Evolutionary conservation across 257 asterid species (phyloP).

Genomic region (Fraxinus pennsylvanica): DNA sequence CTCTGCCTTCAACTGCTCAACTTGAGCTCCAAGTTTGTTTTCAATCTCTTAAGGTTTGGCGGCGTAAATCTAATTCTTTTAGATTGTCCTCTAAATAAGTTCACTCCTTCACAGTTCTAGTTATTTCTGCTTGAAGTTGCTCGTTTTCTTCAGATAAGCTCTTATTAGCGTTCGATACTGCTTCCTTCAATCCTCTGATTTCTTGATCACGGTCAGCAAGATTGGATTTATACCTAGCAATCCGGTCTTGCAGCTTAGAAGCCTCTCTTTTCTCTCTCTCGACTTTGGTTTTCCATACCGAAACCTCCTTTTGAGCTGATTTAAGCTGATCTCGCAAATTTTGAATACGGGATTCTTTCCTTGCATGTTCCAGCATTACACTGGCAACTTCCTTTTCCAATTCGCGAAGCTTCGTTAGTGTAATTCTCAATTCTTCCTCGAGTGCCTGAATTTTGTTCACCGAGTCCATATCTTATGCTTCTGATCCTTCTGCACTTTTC

Average conservation of each 20-base stretch:
- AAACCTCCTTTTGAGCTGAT: constrained; percentile 53
- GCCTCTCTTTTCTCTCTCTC: constrained; percentile 71
- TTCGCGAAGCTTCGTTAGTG: constrained; percentile 47
- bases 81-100: constrained; percentile 53
- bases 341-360: constrained; percentile 38
- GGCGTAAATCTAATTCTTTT: constrained; percentile 68
- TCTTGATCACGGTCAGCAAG: constrained; percentile 84
- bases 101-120: constrained; percentile 50
- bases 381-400: constrained; percentile 54
- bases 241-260: constrained; percentile 67
- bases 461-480: constrained; percentile 30
- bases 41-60: constrained; percentile 64
- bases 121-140: constrained; percentile 61
- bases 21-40: constrained; percentile 39
- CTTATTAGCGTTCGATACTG: constrained; percentile 76
- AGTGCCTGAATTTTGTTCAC: constrained; percentile 41
- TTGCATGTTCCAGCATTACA: constrained; percentile 46
- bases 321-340: constrained; percentile 60
- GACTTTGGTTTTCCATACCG: constrained; percentile 54
- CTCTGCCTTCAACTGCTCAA: constrained; percentile 57
- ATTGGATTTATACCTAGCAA: constrained; percentile 63
- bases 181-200: constrained; percentile 70
- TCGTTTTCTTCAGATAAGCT: constrained; percentile 74
- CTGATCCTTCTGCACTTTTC: constrained; percentile 26
- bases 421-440: constrained; percentile 48